A percentile compares a stretch with the other conserved stretches of the same genome.
phyloP scores from a whole-genome alignment of 1,284 basidiomycete genomes.

The Sporisorium reilianum region DNA sequence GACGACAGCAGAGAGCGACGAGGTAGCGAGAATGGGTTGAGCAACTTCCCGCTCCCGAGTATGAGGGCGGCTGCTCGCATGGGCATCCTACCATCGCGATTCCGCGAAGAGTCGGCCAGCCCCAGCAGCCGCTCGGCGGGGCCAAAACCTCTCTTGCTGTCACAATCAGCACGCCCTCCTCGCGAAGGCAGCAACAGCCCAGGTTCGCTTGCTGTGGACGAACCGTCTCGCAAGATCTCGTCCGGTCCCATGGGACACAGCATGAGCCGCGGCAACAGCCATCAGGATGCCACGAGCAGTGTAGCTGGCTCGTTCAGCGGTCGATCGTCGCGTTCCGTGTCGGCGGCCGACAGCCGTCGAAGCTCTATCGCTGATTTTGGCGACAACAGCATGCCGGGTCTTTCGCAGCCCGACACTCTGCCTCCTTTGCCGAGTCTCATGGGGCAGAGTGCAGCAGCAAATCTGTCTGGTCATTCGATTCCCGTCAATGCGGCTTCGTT shows the following conservation, averaged over 20 bases:
- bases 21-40: slow-evolving; percentile 26
- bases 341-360: slow-evolving; percentile 25
- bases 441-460: slow-evolving; percentile 17
- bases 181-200: slow-evolving; percentile 46
- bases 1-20: slow-evolving; percentile 28
- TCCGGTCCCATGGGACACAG: slow-evolving; percentile 56
- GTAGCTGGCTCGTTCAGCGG: slow-evolving; percentile 23
- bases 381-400: slow-evolving; percentile 29
- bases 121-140: slow-evolving; percentile 28
- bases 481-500: neutral
- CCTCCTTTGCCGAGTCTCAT: slow-evolving; percentile 39
- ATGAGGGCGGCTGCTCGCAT: slow-evolving; percentile 51
- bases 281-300: slow-evolving; percentile 26
- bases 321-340: slow-evolving; percentile 24
- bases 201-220: slow-evolving; percentile 27
- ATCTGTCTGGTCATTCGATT: neutral
- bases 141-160: slow-evolving; percentile 56
- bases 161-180: slow-evolving; percentile 53
- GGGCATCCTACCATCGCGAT: slow-evolving; percentile 38
- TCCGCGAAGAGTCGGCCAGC: slow-evolving; percentile 27
- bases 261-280: slow-evolving; percentile 31
- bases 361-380: slow-evolving; percentile 35
- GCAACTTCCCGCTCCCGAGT: slow-evolving; percentile 44
- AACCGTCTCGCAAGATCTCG: slow-evolving; percentile 55
- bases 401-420: slow-evolving; percentile 10